phyloP scores from a whole-genome alignment of 2,329 filamentous ascomycete species.

The Pochonia chlamydosporia region DNA sequence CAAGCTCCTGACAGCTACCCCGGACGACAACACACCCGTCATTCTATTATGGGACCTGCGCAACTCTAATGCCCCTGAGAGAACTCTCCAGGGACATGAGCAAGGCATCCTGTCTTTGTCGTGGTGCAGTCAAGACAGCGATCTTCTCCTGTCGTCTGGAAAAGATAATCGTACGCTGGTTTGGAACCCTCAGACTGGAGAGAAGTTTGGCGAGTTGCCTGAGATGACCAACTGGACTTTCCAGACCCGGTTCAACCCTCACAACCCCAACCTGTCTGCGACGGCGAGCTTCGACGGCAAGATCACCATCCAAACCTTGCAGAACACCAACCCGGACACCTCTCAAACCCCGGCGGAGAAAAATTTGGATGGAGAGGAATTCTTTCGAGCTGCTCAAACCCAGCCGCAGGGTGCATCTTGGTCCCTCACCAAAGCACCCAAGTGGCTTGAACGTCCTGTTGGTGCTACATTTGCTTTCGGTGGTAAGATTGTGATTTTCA shows the following conservation, averaged over 20 bases:
- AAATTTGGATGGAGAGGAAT: conserved; percentile 83
- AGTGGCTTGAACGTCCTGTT: conserved; percentile 80
- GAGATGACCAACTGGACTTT: conserved; percentile 99
- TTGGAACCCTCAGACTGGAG: conserved; percentile 92
- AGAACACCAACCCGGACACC: conserved; percentile 81
- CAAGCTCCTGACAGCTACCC: conserved; percentile 86
- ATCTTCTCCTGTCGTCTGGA: conserved; percentile 84
- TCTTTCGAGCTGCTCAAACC: conserved; percentile 89
- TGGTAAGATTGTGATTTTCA: conserved; percentile 79
- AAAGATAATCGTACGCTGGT: conserved; percentile 95
- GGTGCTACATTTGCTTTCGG: conserved; percentile 93
- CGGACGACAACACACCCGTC: conserved; percentile 80
- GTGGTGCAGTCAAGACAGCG: conserved; percentile 89
- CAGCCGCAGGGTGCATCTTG: conserved; percentile 89
- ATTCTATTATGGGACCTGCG: conserved; percentile 92
- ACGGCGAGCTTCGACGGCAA: conserved; percentile 97
- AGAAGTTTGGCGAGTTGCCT: conserved; percentile 84
- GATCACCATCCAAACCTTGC: conserved; percentile 86
- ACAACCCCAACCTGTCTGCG: conserved; percentile 85
- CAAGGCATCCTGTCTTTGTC: conserved; percentile 89
- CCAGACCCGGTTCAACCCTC: conserved; percentile 87
- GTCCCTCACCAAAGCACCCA: conserved; percentile 77
- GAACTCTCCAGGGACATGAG: conserved; percentile 84
- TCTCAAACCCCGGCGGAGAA: conserved; percentile 61
- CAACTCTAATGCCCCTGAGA: conserved; percentile 92